Percentiles rank a stretch among this genome's conserved stretches.
Evolutionary conservation across 2,329 filamentous ascomycete species (phyloP).

Genomic region (Xylariaceae sp.): DNA sequence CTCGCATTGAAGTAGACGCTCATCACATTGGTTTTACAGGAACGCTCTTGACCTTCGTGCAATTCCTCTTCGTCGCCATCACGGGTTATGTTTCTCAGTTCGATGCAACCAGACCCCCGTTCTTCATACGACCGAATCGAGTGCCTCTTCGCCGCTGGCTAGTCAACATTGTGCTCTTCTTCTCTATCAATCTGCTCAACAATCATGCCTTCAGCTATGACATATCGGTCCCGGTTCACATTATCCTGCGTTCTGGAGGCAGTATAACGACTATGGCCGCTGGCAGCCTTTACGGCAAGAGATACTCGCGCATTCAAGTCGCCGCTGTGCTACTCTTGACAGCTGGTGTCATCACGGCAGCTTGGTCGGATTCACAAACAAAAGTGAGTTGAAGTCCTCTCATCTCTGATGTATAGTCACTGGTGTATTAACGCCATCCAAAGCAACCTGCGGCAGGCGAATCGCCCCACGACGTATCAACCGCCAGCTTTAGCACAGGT

Average conservation of each 20-base stretch:
- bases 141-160: constrained; percentile 83
- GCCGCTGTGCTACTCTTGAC: constrained; percentile 79
- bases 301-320: constrained; percentile 74
- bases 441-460: constrained; percentile 23
- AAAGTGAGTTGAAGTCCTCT: constrained; percentile 53
- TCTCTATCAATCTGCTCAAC: constrained; percentile 90
- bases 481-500: constrained; percentile 56
- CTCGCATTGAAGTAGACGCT: constrained; percentile 13
- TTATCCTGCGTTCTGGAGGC: constrained; percentile 90
- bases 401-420: not conserved
- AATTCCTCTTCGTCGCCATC: constrained; percentile 77
- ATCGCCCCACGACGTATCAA: constrained; percentile 25
- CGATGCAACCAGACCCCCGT: constrained; percentile 59
- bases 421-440: constrained; percentile 24
- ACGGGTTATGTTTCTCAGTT: constrained; percentile 73
- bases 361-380: constrained; percentile 79
- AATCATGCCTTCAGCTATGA: constrained; percentile 97
- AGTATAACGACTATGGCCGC: constrained; percentile 93
- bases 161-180: constrained; percentile 85
- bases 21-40: constrained; percentile 43
- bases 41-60: constrained; percentile 81
- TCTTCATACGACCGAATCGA: constrained; percentile 69
- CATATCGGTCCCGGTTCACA: constrained; percentile 94
- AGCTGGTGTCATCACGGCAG: constrained; percentile 77
- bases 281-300: constrained; percentile 81